Base-by-base conservation (phyloP, 2,329 filamentous ascomycete species). In the Exutisphaerella laricina region DNA sequence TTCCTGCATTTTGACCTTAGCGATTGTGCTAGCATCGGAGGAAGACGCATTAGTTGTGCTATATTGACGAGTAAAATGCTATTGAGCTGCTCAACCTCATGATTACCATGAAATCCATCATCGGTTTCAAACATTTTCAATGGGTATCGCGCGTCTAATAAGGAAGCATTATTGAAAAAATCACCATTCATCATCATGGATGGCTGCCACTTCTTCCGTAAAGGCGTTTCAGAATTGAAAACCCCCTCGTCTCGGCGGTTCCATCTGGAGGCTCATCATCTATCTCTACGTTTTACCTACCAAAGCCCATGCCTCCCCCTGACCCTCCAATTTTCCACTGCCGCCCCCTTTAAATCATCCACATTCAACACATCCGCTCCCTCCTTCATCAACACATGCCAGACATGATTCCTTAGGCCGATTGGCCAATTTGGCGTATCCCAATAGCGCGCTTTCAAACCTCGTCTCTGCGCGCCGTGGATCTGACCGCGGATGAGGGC, bases 361-460 rank as follows among this genome's bases (percentile, higher is more conserved):
- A 75, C 76, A 54, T 78, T 80, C 39, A 80, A 53, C 30, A 75
- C 66, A 55, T 78, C 75, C 8, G 72, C 75, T 0, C 75, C 75
- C 56, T 78, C 74, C 21, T 67, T 61, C 8, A 73, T 67, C 13
- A 80, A 56, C 14, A 75, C 62, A 5, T 66, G 64, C 77, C 77
- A 80, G 12, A 80, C 58, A 38, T 70, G 66, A 53, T 79, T 75
- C 32, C 76, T 60, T 57, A 77, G 50, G 29, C 67, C 67, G 4
- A 70, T 60, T 1, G 77, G 77, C 76, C 77, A 80, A 40, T 57
- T 63, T 0, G 77, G 77, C 8, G 75, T 67, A 17, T 67, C 66
- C 77, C 77, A 80, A 51, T 79, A 80, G 35, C 77, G 59, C 1
- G 70, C 70, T 51, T 77, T 76, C 31, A 80, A 56, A 0, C 77